These are phyloP conservation scores for Corylus heterophylla DNA, from an alignment of 306 rosid species.

Conservation along the genomic window DNA sequence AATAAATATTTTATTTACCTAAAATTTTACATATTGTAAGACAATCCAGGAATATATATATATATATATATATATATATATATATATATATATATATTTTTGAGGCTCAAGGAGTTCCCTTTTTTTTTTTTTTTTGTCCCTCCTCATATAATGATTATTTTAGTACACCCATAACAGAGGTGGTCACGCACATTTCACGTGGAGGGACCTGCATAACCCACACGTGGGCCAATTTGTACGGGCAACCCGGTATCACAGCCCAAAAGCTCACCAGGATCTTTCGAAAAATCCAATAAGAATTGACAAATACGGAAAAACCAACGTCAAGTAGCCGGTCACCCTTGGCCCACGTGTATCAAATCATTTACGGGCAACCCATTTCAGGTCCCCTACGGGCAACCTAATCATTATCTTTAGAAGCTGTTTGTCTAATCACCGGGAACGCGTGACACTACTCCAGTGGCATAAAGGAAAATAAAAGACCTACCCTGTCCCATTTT, in stretches of 20 bases:
- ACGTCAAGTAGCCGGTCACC: constrained; percentile 9
- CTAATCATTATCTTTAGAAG: constrained; percentile 27
- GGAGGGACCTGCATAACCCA: constrained; percentile 20
- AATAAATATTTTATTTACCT: no score
- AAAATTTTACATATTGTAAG: no score
- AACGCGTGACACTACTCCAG: neutral
- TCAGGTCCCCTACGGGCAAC: constrained; percentile 16
- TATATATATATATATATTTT: no score
- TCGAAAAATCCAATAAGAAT: neutral
- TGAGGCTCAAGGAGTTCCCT: no score
- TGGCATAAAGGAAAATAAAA: neutral
- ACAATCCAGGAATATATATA: no score
- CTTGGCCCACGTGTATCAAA: constrained; percentile 32
- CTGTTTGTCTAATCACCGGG: neutral
- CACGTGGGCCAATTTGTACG: constrained; percentile 31
- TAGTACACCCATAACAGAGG: neutral
- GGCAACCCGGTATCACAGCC: neutral
- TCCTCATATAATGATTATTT: no score
- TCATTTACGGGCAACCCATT: neutral
- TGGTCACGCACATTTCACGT: constrained; percentile 23
- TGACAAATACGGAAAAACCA: neutral
- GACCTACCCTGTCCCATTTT: constrained; percentile 13
- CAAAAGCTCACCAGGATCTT: neutral
- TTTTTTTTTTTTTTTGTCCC: no score
- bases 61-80: no score